These are phyloP conservation scores for Hippophae tibetana DNA, from an alignment of 306 rosid species.

Conservation along the genomic window DNA sequence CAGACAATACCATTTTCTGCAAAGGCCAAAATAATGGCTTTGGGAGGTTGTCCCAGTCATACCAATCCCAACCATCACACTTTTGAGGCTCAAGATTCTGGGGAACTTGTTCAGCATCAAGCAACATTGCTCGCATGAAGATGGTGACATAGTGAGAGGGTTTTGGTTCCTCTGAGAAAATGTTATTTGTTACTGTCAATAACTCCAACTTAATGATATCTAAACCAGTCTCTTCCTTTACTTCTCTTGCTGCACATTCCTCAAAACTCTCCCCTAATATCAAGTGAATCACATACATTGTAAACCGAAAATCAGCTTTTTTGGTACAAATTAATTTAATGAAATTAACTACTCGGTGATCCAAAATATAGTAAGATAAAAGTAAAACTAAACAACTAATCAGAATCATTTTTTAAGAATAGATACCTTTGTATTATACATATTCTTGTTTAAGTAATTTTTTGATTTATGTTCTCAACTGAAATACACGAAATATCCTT, in stretches of 20 bases:
- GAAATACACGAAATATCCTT: no score
- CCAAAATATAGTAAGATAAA: no score
- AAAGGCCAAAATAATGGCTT: constrained; percentile 61
- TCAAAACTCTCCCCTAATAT: constrained; percentile 60
- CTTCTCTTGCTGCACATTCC: constrained; percentile 55
- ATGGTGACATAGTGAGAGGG: constrained; percentile 21
- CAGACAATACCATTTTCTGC: constrained; percentile 31
- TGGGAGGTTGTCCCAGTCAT: constrained; percentile 48
- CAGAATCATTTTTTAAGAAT: no score
- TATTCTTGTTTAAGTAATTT: no score
- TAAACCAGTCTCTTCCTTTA: constrained; percentile 66
- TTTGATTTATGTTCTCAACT: no score
- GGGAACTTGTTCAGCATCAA: constrained; percentile 25
- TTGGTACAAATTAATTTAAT: no score
- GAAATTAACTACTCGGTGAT: no score
- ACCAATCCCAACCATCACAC: constrained; percentile 85
- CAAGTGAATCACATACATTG: neutral
- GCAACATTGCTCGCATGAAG: constrained; percentile 40
- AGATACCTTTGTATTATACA: no score
- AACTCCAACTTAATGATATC: constrained; percentile 30
- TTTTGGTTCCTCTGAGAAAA: constrained; percentile 27
- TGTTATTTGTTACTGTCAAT: constrained; percentile 36
- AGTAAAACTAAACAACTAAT: no score
- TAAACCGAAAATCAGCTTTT: neutral
- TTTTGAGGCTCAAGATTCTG: constrained; percentile 53